Base-by-base conservation (phyloP, 1,284 basidiomycete genomes). In the Sporisorium graminicola region DNA sequence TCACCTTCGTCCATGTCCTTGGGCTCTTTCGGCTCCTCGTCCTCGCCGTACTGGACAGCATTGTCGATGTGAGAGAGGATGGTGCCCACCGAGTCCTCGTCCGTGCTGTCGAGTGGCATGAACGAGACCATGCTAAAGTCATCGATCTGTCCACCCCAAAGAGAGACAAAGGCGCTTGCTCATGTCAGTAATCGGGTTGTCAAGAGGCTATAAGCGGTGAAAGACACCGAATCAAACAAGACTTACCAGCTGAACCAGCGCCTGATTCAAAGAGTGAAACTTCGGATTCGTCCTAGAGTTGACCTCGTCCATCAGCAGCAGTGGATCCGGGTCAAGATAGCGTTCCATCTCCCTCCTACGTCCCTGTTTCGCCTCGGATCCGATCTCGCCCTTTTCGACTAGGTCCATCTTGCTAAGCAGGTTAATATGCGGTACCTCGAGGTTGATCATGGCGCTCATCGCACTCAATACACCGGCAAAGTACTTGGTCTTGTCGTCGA, bases 321-420 rank as follows among this genome's bases (percentile, higher is more conserved):
- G 88, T n/a, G 97, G 96, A 87, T 99, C 97, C 52, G 97, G 94
- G 82, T 99, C 96, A 35, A 99, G 89, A 87, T 96, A 99, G 83
- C 90, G 80, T 90, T 91, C 78, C 90, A 89, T 77, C 90, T 88
- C 82, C 54, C 83, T 82, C n/a, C 74, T 65, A 14, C 71, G 59
- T 1, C 70, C 64, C 50, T 67, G 64, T 46, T 76, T 78, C 0
- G 73, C 70, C 20, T 77, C 79, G 59, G 90, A 89, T 74, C 89
- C 88, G n/a, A 87, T 87, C 68, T 90, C 89, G 78, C 91, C 90
- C 75, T 91, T 91, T 22, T 77, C 67, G 37, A 99, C 93, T 29
- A 99, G 89, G 86, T 99, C 97, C 96, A 99, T 99, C 87, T 99
- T 99, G 61, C 93, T 96, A 92, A 99, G 94, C 84, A 99, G 88